Evolutionary conservation across 306 rosid genomes (phyloP), one percentile per base, ranked within the genome.

Genomic region (Notholithocarpus densiflorus): DNA sequence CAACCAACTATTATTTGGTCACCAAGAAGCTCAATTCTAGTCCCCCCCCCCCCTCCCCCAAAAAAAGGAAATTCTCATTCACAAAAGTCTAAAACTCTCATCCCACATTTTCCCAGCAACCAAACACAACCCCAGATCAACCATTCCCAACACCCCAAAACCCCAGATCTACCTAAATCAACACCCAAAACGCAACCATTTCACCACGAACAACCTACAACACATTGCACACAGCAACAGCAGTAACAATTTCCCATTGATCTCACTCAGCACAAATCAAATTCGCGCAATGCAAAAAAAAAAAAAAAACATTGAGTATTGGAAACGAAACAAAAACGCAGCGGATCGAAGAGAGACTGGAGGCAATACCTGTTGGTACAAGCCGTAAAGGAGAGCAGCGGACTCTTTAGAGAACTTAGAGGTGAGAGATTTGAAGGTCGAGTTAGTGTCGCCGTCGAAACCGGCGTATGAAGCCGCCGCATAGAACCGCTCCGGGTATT

Each of bases 401-500:
- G 94, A 81, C 56, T 92, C 96, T 13, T 92, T 83, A 19, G 90
- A 84, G 93, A 94, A 94, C 82, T 85, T 92, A 65, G 97, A 85
- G 82, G 96, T 89, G 70, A 94, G 83, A 62, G 94, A 85, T 87
- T 92, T 89, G 62, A 94, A 90, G 23, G 97, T 87, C 66, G 98
- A 92, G 64, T 79, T 89, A 37, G 98, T 87, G 70, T 89, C 86
- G 87, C 94, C 96, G 74, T 94, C 97, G 43, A 94, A 92, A 3
- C 97, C 98, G 4, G 86, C 98, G 76, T 89, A 94, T 4, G 97
- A 84, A 32, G 97, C 93, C 68, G 97, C 98, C 48, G 97, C 94
- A 91, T 86, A 89, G 88, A 94, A 94, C 56, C 97, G 89, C 73
- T 94, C 97, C 45, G 98, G 98, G 84, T 94, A 94, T 74, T 94